These are phyloP conservation scores for Centaurea solstitialis DNA, from an alignment of 129 eudicot species.

Conservation along the genomic window DNA sequence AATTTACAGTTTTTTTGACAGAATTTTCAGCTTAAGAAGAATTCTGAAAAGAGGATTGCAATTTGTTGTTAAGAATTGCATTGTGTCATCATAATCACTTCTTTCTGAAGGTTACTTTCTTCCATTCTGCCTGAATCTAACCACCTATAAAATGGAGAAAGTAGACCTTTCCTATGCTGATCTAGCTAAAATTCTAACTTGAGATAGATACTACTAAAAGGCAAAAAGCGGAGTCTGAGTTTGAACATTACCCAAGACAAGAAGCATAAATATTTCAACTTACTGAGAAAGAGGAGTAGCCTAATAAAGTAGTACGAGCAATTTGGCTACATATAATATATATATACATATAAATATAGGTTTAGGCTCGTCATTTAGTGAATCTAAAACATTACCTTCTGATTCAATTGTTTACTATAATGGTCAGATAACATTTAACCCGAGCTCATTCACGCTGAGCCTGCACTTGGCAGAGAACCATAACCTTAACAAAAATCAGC, in stretches of 20 bases:
- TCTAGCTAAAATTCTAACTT: background rate
- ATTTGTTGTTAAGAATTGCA: no score
- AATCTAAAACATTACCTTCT: background rate
- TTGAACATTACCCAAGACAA: background rate
- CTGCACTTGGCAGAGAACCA: background rate
- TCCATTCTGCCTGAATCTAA: no score
- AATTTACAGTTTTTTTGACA: background rate
- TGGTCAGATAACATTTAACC: background rate
- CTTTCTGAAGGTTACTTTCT: no score
- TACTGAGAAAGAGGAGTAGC: background rate
- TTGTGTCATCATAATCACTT: no score
- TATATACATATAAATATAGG: background rate
- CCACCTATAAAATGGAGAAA: no score
- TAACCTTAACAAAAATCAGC: background rate
- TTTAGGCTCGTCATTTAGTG: background rate
- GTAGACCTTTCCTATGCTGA: no score
- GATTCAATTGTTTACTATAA: background rate
- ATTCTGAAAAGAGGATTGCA: no score
- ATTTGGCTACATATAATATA: background rate
- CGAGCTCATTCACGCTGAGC: background rate
- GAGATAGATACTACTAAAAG: background rate
- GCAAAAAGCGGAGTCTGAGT: background rate
- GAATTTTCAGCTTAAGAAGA: background rate
- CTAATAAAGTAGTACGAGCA: background rate
- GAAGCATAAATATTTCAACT: background rate